These are phyloP conservation scores for Russula sp. DNA, from an alignment of 768 basidiomycete genomes.

Conservation along the genomic window DNA sequence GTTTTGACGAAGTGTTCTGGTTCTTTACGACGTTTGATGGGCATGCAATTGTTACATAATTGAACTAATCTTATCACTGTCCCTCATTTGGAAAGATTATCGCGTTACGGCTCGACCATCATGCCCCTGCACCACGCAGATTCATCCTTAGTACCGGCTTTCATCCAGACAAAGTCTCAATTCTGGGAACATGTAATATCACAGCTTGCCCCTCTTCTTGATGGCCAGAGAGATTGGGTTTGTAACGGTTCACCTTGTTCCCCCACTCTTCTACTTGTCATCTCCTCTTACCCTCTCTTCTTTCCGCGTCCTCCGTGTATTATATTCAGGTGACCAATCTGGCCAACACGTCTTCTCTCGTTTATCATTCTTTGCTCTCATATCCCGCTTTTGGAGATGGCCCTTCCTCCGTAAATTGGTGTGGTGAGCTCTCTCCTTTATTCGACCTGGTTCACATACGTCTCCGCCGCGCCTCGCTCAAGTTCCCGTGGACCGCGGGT, in stretches of 20 bases:
- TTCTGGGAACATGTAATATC: conserved; percentile 75
- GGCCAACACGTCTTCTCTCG: conserved; percentile 73
- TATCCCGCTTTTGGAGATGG: conserved; percentile 63
- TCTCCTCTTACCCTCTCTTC: not conserved
- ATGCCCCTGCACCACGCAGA: conserved; percentile 89
- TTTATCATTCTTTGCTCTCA: conserved; percentile 71
- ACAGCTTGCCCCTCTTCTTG: conserved; percentile 58
- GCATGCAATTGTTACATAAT: conserved; percentile 13
- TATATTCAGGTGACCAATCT: conserved; percentile 70
- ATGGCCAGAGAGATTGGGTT: conserved; percentile 76
- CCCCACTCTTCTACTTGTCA: not conserved
- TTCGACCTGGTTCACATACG: conserved; percentile 2
- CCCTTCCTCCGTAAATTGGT: conserved; percentile 82
- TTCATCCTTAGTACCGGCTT: conserved; percentile 60
- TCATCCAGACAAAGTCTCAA: conserved; percentile 62
- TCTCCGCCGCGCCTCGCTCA: not conserved
- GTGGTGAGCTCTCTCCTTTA: conserved; percentile 53
- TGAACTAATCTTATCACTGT: conserved; percentile 20
- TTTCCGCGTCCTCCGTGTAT: conserved; percentile 4
- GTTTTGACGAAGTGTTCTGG: conserved; percentile 3
- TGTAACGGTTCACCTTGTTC: not conserved
- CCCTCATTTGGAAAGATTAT: not conserved
- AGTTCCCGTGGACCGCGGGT: conserved; percentile 22
- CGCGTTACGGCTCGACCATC: not conserved
- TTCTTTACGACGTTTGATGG: not conserved